Conservation (phyloP, 2,329 filamentous ascomycete genomes). For the Fusarium secorum region DNA sequence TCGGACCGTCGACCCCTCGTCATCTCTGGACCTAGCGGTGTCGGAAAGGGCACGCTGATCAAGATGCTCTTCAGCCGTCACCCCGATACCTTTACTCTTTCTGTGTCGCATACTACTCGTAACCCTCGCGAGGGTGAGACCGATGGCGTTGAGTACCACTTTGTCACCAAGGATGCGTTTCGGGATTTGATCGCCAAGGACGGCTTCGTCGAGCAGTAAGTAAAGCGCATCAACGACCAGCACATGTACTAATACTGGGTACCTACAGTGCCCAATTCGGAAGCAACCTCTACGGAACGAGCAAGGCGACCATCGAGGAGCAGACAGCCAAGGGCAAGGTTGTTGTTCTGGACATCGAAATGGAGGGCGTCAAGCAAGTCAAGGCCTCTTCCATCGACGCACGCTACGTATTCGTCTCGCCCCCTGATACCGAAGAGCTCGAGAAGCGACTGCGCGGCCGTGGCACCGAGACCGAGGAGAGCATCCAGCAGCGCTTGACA, state of each 20-base stretch:
- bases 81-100: constrained; percentile 61
- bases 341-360: constrained; percentile 93
- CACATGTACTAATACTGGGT: not conserved
- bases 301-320: constrained; percentile 78
- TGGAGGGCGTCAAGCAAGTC: constrained; percentile 97
- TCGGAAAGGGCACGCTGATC: constrained; percentile 83
- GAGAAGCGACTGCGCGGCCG: constrained; percentile 78
- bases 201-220: constrained; percentile 78
- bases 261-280: constrained; percentile 75
- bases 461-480: constrained; percentile 79
- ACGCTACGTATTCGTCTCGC: constrained; percentile 85
- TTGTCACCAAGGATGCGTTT: constrained; percentile 72
- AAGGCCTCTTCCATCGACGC: constrained; percentile 77
- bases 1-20: constrained; percentile 71
- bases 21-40: constrained; percentile 80
- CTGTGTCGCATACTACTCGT: constrained; percentile 81
- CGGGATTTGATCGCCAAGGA: constrained; percentile 68
- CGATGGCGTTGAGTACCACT: constrained; percentile 83
- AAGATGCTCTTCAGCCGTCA: constrained; percentile 70
- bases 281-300: constrained; percentile 87
- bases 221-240: not conserved
- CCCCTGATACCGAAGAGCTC: constrained; percentile 77
- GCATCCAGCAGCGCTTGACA: constrained; percentile 70
- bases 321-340: constrained; percentile 74
- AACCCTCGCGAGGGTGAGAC: constrained; percentile 77